These are phyloP conservation scores for Calvatia gigantea DNA, from an alignment of 768 basidiomycete species.

Conservation along the genomic window DNA sequence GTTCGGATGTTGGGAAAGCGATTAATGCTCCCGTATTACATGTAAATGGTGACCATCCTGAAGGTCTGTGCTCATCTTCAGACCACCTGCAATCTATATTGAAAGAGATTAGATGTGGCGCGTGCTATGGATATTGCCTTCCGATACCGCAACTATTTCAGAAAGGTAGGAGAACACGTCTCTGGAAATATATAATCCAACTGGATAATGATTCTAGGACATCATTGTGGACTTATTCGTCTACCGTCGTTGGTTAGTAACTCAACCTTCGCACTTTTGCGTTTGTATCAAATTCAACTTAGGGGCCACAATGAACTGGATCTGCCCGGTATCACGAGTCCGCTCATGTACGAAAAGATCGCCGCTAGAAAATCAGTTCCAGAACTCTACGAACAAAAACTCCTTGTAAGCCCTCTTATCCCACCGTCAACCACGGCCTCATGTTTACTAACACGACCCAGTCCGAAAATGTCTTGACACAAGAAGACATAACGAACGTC, in stretches of 20 bases:
- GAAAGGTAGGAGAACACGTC: conserved; percentile 44
- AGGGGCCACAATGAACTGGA: conserved; percentile 86
- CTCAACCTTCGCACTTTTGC: background rate
- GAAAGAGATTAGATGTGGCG: conserved; percentile 57
- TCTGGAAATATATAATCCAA: background rate
- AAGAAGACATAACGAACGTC: conserved; percentile 42
- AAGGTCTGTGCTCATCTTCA: conserved; percentile 42
- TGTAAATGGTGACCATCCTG: conserved; percentile 89
- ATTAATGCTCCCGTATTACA: conserved; percentile 86
- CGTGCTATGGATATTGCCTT: conserved; percentile 87
- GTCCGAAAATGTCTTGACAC: conserved; percentile 50
- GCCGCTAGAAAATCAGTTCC: conserved; percentile 74
- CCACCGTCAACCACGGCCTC: background rate
- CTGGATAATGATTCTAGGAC: conserved; percentile 41
- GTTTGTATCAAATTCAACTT: background rate
- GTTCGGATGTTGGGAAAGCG: conserved; percentile 87
- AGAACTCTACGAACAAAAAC: conserved; percentile 73
- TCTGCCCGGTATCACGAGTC: conserved; percentile 82
- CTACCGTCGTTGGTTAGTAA: conserved; percentile 66
- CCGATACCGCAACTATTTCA: conserved; percentile 81
- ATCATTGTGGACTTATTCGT: conserved; percentile 88
- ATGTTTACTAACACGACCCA: conserved; percentile 17
- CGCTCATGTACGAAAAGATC: conserved; percentile 90
- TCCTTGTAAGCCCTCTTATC: conserved; percentile 50
- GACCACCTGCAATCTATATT: background rate